Conservation (phyloP, 1,139 yeast species). For the Yamadazyma pseudoaaseri region DNA sequence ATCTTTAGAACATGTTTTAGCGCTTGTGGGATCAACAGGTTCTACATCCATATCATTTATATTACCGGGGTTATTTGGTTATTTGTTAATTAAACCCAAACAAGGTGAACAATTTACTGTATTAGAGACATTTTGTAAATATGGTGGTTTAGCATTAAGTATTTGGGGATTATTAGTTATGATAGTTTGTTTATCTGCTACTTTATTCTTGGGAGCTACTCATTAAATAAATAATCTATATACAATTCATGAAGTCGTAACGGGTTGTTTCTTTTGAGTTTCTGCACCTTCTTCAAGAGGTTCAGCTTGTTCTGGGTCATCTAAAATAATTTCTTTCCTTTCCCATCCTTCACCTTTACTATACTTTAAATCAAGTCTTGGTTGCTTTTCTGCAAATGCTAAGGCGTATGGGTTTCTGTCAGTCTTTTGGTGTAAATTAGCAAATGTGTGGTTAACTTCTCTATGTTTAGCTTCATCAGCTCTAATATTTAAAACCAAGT, state of each 20-base stretch:
- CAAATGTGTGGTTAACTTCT: constrained; percentile 76
- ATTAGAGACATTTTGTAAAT: constrained; percentile 48
- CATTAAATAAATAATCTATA: constrained; percentile 21
- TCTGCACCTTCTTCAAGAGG: background rate
- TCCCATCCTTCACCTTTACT: constrained; percentile 64
- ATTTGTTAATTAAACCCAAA: constrained; percentile 54
- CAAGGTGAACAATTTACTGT: constrained; percentile 33
- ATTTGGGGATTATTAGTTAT: constrained; percentile 79
- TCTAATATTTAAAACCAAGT: constrained; percentile 55
- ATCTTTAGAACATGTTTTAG: constrained; percentile 81
- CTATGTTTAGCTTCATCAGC: constrained; percentile 75
- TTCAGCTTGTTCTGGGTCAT: background rate
- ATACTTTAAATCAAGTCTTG: constrained; percentile 48
- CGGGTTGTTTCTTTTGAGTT: background rate
- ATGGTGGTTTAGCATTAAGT: constrained; percentile 58
- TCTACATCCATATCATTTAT: constrained; percentile 92
- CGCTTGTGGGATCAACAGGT: constrained; percentile 94
- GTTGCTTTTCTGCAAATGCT: constrained; percentile 51
- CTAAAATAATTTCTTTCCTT: constrained; percentile 44
- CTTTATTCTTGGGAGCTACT: constrained; percentile 61
- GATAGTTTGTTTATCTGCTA: constrained; percentile 75
- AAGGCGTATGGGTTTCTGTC: constrained; percentile 74
- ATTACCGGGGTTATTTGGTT: constrained; percentile 89
- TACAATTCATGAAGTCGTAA: background rate
- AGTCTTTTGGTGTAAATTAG: constrained; percentile 51